phyloP scores from a whole-genome alignment of 192 early-diverging fungal species.

The Kappamyces sp. region DNA sequence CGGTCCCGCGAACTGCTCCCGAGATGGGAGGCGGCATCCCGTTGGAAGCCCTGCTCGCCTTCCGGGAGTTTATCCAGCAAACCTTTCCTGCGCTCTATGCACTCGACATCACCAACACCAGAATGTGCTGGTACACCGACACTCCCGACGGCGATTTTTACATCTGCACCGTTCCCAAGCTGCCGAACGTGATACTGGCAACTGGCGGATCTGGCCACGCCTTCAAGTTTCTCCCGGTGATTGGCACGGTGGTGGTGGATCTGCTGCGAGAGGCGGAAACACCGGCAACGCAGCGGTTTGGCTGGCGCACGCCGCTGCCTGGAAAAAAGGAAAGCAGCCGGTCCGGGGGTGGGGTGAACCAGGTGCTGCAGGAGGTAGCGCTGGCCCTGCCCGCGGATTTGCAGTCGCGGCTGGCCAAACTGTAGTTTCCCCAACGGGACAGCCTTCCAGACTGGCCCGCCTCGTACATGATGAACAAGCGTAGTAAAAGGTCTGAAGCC shows the following conservation, averaged over 20 bases:
- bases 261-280: conserved; percentile 31
- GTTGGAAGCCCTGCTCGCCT: conserved; percentile 23
- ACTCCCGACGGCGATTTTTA: conserved; percentile 49
- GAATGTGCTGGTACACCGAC: conserved; percentile 55
- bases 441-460: no score
- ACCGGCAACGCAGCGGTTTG: not conserved
- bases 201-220: conserved; percentile 55
- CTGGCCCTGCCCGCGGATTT: no score
- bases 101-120: conserved; percentile 27
- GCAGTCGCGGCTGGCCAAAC: no score
- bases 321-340: no score
- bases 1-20: conserved; percentile 27
- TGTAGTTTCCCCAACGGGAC: no score
- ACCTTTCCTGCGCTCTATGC: conserved; percentile 34
- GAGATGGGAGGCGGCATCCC: conserved; percentile 29
- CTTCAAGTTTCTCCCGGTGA: conserved; percentile 55
- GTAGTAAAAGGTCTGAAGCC: no score
- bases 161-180: conserved; percentile 35
- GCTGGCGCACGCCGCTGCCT: conserved; percentile 5
- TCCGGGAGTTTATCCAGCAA: conserved; percentile 31
- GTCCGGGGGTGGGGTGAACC: no score
- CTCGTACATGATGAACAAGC: no score
- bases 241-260: conserved; percentile 44
- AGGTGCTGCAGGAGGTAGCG: no score
- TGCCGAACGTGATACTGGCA: conserved; percentile 39